Evolutionary conservation across 176 grass and related monocot species (phyloP).

Genomic region (Triticum dicoccoides): DNA sequence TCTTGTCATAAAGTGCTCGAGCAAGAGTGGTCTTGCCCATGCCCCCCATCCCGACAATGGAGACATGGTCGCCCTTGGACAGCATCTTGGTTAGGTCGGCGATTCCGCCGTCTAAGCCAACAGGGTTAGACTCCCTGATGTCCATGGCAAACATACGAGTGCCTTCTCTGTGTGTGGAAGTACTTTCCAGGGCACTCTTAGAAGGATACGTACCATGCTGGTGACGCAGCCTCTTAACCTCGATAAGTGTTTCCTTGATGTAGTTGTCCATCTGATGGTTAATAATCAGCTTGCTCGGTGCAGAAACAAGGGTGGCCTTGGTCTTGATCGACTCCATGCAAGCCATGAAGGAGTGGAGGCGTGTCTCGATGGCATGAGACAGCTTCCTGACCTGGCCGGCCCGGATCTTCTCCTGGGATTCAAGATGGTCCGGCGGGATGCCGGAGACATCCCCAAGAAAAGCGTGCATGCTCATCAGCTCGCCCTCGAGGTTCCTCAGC

Average conservation of each 20-base stretch:
- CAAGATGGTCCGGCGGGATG: not conserved
- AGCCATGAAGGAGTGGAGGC: not conserved
- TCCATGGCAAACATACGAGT: not conserved
- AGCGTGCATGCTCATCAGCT: not conserved
- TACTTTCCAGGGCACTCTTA: not conserved
- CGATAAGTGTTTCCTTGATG: not conserved
- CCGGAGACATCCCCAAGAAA: not conserved
- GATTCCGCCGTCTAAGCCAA: not conserved
- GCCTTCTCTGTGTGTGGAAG: not conserved
- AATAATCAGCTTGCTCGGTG: rapidly evolving
- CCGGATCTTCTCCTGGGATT: not conserved
- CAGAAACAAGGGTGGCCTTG: not conserved
- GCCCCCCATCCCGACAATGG: not conserved
- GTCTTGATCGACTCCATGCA: not conserved
- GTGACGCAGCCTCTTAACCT: not conserved
- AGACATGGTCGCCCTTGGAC: not conserved
- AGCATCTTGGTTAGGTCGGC: not conserved
- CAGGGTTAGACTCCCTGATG: not conserved
- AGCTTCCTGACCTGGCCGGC: not conserved
- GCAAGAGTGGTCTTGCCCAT: not conserved
- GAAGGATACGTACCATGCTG: not conserved
- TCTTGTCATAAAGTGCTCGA: not conserved
- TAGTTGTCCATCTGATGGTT: not conserved
- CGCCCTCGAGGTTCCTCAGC: not conserved
- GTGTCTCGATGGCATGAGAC: not conserved